A percentile compares a stretch with the other conserved stretches of the same genome.
These are phyloP conservation scores for Acacia melanoxylon DNA, from an alignment of 306 rosid species.

Conservation along the genomic window DNA sequence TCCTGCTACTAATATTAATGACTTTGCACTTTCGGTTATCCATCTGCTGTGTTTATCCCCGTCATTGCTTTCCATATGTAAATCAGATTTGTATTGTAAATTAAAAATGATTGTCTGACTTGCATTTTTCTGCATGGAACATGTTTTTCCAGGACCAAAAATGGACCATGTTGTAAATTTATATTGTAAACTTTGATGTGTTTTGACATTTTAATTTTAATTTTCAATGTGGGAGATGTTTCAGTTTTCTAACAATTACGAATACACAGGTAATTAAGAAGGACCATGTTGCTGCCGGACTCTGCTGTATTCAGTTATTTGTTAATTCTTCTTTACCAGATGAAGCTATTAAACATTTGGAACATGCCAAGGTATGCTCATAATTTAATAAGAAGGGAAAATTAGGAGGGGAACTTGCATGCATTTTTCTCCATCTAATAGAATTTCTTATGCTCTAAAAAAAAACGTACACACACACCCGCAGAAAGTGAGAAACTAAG, in stretches of 20 bases:
- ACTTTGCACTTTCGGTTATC: background rate
- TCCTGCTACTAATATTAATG: background rate
- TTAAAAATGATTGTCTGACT: constrained; percentile 16
- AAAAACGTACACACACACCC: background rate
- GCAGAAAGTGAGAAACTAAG: background rate
- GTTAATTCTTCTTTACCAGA: constrained; percentile 83
- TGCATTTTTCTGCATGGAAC: constrained; percentile 5
- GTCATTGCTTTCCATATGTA: background rate
- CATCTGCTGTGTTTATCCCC: background rate
- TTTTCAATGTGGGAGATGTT: background rate
- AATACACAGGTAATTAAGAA: constrained; percentile 75
- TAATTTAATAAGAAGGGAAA: constrained; percentile 28
- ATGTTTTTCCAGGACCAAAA: background rate
- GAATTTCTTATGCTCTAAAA: background rate
- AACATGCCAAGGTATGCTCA: constrained; percentile 80
- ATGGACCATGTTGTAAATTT: background rate
- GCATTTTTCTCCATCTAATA: background rate
- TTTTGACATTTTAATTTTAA: background rate
- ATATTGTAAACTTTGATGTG: background rate
- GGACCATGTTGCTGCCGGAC: constrained; percentile 96
- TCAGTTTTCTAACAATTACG: constrained; percentile 19
- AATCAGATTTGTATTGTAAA: background rate
- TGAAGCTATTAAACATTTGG: constrained; percentile 93
- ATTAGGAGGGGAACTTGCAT: background rate
- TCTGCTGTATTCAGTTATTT: constrained; percentile 95